Conservation (phyloP, 78 protist genomes). For the Dictyostelium intermedium region DNA sequence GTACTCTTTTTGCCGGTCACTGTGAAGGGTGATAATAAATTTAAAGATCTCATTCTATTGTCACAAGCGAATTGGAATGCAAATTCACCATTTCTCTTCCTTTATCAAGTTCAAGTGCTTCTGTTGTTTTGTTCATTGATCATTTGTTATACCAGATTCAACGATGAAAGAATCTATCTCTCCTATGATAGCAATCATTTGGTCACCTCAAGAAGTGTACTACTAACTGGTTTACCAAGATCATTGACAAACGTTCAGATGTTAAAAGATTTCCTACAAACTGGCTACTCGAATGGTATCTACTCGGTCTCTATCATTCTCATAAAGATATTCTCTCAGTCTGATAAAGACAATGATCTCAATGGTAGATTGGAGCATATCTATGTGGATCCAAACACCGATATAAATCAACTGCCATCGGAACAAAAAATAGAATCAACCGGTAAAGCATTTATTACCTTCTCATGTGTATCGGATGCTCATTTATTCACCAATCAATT, state of each 20-base stretch:
- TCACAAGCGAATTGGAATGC: slow-evolving; percentile 65
- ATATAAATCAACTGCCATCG: neutral
- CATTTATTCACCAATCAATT: slow-evolving; percentile 55
- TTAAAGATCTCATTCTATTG: neutral
- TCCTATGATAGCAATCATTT: slow-evolving; percentile 58
- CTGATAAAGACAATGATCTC: slow-evolving; percentile 15
- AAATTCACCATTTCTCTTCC: slow-evolving; percentile 16
- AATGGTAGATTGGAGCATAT: slow-evolving; percentile 23
- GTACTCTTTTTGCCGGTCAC: neutral
- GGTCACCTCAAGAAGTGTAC: slow-evolving; percentile 46
- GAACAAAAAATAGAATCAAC: slow-evolving; percentile 7
- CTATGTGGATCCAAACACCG: neutral
- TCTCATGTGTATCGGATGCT: slow-evolving; percentile 73
- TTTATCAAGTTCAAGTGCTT: neutral
- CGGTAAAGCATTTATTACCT: slow-evolving; percentile 65
- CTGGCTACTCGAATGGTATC: slow-evolving; percentile 53
- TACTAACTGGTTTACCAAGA: slow-evolving; percentile 52
- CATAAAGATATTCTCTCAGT: slow-evolving; percentile 15
- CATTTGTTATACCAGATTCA: slow-evolving; percentile 28
- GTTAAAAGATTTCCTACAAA: slow-evolving; percentile 45
- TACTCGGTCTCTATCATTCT: slow-evolving; percentile 4
- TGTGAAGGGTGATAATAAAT: slow-evolving; percentile 18
- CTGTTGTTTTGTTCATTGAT: neutral
- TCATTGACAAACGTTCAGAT: slow-evolving; percentile 22
- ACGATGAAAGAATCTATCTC: slow-evolving; percentile 30